Percentiles rank a stretch among this genome's conserved stretches.
Conservation (phyloP, 78 protist genomes). For the Isochrysis galbana region DNA sequence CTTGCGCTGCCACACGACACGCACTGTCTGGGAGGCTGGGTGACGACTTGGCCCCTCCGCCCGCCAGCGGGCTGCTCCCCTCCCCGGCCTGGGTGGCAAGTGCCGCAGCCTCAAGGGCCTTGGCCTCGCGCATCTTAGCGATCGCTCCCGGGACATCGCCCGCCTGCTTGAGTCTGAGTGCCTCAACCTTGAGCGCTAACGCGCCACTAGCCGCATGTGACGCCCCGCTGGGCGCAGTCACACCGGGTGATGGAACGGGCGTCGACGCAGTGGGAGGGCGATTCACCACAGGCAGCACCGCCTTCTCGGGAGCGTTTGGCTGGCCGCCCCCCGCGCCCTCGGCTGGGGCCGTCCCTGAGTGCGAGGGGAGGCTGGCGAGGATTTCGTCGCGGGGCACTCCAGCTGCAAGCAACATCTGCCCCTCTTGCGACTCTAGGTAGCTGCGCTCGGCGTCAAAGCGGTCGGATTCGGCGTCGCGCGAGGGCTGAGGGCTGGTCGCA, state of each 20-base stretch:
- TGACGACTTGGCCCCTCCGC: background rate
- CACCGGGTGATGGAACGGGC: background rate
- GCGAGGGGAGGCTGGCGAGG: background rate
- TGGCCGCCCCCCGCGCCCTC: too few relatives aligned
- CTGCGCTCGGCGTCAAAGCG: too few relatives aligned
- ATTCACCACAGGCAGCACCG: too few relatives aligned
- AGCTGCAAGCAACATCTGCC: background rate
- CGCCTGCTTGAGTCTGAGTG: background rate
- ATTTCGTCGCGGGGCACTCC: background rate
- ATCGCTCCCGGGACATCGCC: background rate
- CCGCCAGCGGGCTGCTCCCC: background rate
- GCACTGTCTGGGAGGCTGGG: too few relatives aligned
- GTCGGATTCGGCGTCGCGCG: too few relatives aligned
- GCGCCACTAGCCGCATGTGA: background rate
- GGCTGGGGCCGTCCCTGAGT: too few relatives aligned
- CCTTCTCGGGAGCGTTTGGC: too few relatives aligned
- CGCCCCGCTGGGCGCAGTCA: background rate
- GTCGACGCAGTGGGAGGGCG: too few relatives aligned
- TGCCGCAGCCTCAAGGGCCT: background rate
- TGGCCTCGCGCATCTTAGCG: background rate
- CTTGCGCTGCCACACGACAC: too few relatives aligned
- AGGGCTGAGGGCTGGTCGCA: too few relatives aligned
- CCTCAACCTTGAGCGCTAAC: background rate
- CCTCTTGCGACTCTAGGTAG: background rate
- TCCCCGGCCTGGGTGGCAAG: too few relatives aligned